Base-by-base conservation (phyloP, 73 alveolate genomes). In the Effrenium voratum region DNA sequence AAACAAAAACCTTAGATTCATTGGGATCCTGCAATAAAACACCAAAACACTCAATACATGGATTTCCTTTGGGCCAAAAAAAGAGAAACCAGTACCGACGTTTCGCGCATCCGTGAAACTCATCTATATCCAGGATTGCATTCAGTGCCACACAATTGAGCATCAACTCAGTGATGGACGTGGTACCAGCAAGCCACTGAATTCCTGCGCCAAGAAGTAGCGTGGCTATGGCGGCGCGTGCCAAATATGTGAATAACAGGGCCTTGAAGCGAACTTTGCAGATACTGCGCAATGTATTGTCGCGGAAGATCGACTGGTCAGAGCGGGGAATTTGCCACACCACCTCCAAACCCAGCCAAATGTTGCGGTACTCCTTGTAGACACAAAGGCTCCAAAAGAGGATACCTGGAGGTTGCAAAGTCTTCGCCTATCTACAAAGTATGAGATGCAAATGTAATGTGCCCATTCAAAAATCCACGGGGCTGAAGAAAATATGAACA, bases 81-180 rank as follows among this genome's bases (percentile, higher is more conserved):
- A n/a, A n/a, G n/a, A n/a, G n/a, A n/a, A n/a, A n/a, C n/a, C n/a
- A n/a, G n/a, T n/a, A n/a, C n/a, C n/a, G n/a, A n/a, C n/a, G n/a
- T n/a, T n/a, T n/a, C n/a, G n/a, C n/a, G n/a, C n/a, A n/a, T n/a
- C n/a, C n/a, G 40, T 5, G n/a, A n/a, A 45, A 76, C 60, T 76
- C 87, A 30, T 76, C 87, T 5, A 76, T 59, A 38, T 76, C 87
- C 40, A 76, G 59, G n/a, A 76, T 76, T 13, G 87, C 87, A 28
- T 76, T 76, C 60, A 76, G 40, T 1, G 87, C 87, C 41, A 76
- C 87, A 38, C 59, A 55, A 43, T 76, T 76, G 40, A 76, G 87
- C 87, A 76, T 76, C 87, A 76, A 28, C 8, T 76, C 87, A 8
- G 52, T 41, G 41, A 43, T 43, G 41, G 87, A 41, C 60, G 36